Conservation (phyloP, 768 basidiomycete species). For the Psilocybe tampanensis region DNA sequence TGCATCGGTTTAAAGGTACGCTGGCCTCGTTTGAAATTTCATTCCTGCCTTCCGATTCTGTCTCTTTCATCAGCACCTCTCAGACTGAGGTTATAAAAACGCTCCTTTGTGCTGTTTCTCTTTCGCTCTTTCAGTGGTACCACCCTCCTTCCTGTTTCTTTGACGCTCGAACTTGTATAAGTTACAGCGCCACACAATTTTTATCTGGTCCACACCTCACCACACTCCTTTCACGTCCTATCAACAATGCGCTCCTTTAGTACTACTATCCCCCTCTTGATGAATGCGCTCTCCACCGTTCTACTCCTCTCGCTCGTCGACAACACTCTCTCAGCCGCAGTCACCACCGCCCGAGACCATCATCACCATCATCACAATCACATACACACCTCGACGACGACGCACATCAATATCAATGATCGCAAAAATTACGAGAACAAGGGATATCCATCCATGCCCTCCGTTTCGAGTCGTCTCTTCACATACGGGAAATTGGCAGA, state of each 20-base stretch:
- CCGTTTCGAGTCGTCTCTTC: not conserved
- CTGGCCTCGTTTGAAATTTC: not conserved
- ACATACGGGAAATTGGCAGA: conserved; percentile 7
- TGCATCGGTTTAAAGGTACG: not conserved
- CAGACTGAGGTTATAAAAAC: not conserved
- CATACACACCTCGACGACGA: not conserved
- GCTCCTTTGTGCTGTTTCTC: not conserved
- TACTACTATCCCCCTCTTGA: not conserved
- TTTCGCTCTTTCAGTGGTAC: not conserved
- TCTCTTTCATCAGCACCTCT: not conserved
- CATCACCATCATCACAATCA: not conserved
- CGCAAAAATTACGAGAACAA: not conserved
- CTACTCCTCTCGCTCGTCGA: not conserved
- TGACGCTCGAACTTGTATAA: too few relatives aligned
- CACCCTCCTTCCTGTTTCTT: not conserved
- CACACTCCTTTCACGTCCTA: not conserved
- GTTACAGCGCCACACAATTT: too few relatives aligned
- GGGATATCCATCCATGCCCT: not conserved
- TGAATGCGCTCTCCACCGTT: not conserved
- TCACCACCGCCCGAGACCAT: not conserved
- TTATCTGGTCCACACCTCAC: not conserved
- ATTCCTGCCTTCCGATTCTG: not conserved
- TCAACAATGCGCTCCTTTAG: not conserved
- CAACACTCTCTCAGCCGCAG: not conserved
- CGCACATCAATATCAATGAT: too few relatives aligned